Conservation (phyloP, 2,329 filamentous ascomycete species). For the Colletotrichum sp. region DNA sequence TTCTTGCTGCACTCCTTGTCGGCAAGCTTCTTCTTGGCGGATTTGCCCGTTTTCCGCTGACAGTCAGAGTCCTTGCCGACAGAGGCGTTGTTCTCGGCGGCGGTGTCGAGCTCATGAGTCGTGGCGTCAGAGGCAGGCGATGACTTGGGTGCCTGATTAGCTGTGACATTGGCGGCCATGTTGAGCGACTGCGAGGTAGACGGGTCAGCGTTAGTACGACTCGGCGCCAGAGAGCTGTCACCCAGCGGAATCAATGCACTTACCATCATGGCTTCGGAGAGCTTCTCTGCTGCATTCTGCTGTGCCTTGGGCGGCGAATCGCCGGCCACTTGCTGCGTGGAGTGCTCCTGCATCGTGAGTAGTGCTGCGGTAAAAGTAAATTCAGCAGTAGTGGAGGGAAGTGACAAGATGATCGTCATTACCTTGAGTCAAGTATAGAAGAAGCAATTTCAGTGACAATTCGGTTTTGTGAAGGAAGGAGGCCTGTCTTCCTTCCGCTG, state of each 20-base stretch:
- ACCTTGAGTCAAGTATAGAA: not conserved
- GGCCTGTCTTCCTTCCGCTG: not conserved
- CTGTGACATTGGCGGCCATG: not conserved
- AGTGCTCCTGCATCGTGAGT: not conserved
- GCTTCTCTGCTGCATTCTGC: not conserved
- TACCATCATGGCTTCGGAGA: not conserved
- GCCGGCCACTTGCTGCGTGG: not conserved
- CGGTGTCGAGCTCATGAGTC: not conserved
- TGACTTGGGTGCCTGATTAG: not conserved
- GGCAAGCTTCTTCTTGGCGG: too few species aligned
- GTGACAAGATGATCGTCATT: not conserved
- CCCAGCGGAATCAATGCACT: not conserved
- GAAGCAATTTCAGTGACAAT: not conserved
- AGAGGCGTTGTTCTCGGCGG: not conserved
- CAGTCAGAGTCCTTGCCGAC: not conserved
- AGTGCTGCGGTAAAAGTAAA: not conserved
- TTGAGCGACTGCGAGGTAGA: not conserved
- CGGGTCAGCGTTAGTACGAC: not conserved
- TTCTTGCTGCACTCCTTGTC: not conserved
- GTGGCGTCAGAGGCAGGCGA: not conserved
- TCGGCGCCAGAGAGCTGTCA: not conserved
- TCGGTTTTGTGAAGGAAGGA: not conserved
- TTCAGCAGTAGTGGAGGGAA: not conserved
- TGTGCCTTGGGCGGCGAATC: not conserved
- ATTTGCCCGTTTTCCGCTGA: too few species aligned